Conservation (phyloP, 148 eudicot species). For the Diospyros kaki region DNA sequence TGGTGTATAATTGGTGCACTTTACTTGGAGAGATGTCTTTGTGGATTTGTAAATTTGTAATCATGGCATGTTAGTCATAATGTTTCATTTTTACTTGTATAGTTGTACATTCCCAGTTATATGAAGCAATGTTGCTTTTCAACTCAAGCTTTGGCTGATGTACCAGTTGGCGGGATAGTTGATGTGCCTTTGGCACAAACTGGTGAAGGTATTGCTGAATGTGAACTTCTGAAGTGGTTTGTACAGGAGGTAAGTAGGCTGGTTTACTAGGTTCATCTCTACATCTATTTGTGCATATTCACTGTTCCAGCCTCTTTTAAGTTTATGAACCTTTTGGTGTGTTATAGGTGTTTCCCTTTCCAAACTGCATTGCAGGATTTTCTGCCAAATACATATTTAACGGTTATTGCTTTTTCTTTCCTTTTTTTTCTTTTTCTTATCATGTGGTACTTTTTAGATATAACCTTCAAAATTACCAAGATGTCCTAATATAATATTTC, state of each 20-base stretch:
- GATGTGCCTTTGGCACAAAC: conserved; percentile 92
- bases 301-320: not conserved
- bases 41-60: not conserved
- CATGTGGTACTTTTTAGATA: not conserved
- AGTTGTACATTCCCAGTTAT: conserved; percentile 35
- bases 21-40: conserved; percentile 1
- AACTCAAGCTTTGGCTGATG: conserved; percentile 47
- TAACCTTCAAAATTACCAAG: too few relatives aligned
- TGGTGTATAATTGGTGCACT: not conserved
- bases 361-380: not conserved
- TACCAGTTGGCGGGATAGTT: conserved; percentile 44
- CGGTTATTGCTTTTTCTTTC: not conserved
- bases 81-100: conserved; percentile 14
- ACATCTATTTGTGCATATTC: not conserved
- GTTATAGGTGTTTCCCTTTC: not conserved
- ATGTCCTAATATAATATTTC: too few relatives aligned
- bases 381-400: not conserved
- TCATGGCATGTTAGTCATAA: conserved; percentile 1
- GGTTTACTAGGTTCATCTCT: not conserved
- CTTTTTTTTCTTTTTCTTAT: not conserved
- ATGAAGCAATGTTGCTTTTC: conserved; percentile 41
- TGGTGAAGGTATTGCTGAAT: conserved; percentile 91
- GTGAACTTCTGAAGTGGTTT: conserved; percentile 92
- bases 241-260: conserved; percentile 62
- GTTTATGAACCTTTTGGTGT: not conserved